Evolutionary conservation across 768 basidiomycete genomes (phyloP).

Genomic region (Panellus pusillus): DNA sequence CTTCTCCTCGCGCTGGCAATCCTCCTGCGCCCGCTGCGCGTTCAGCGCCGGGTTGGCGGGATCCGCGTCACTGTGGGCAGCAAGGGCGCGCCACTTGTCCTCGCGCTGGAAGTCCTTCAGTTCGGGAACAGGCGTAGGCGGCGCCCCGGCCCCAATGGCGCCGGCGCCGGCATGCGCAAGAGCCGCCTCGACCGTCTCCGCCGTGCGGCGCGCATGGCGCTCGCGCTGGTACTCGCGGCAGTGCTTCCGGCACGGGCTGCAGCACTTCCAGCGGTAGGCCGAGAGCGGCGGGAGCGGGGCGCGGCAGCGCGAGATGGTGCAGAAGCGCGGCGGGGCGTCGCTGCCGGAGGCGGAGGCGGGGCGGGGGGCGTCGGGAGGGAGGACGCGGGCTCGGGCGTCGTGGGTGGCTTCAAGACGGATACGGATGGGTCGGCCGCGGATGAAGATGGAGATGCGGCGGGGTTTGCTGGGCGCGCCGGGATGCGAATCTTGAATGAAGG

Average conservation of each 20-base stretch:
- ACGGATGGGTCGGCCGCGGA: too few relatives aligned
- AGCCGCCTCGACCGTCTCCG: neutral
- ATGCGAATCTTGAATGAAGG: slow-evolving; percentile 21
- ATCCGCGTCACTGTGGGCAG: neutral
- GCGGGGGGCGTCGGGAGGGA: slow-evolving; percentile 13
- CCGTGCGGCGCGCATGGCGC: slow-evolving; percentile 9
- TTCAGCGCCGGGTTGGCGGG: neutral
- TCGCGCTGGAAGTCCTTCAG: slow-evolving; percentile 16
- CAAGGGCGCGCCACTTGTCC: slow-evolving; percentile 17
- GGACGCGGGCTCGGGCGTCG: neutral
- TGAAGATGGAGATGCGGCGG: too few relatives aligned
- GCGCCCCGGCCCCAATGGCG: neutral
- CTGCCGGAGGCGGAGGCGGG: slow-evolving; percentile 1
- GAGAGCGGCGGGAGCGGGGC: slow-evolving; percentile 11
- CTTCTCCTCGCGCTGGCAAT: slow-evolving; percentile 20
- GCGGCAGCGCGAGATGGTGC: slow-evolving; percentile 21
- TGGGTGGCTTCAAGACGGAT: neutral
- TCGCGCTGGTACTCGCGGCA: slow-evolving; percentile 22
- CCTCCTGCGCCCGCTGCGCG: slow-evolving; percentile 3
- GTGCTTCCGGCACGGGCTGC: slow-evolving; percentile 16
- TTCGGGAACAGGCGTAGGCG: too few relatives aligned
- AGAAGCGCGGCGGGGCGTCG: slow-evolving; percentile 12
- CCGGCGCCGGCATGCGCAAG: too few relatives aligned
- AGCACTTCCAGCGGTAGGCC: slow-evolving; percentile 22
- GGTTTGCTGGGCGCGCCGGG: slow-evolving; percentile 9